These are phyloP conservation scores for Trichoderma hamatum DNA, from an alignment of 2,329 filamentous ascomycete genomes.

Conservation along the genomic window DNA sequence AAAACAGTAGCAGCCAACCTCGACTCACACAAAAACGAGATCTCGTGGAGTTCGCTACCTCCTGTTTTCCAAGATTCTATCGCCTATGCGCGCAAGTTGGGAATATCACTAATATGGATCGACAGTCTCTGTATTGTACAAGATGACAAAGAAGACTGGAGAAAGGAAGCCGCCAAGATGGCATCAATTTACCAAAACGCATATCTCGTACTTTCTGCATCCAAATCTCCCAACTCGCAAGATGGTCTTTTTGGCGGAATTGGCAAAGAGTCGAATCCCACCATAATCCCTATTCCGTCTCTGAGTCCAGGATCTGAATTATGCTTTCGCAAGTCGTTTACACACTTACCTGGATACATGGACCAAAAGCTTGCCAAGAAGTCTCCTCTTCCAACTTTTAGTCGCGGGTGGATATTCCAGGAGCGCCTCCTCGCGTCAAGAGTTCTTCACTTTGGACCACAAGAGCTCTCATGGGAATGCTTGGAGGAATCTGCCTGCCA, in stretches of 20 bases:
- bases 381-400: constrained; percentile 23
- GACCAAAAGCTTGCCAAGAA: constrained; percentile 15
- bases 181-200: constrained; percentile 28
- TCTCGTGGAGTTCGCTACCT: constrained; percentile 10
- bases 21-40: background rate
- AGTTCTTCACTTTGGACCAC: constrained; percentile 27
- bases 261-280: background rate
- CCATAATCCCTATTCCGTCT: background rate
- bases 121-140: constrained; percentile 31
- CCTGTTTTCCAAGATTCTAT: constrained; percentile 27
- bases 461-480: constrained; percentile 30
- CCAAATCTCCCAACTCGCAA: background rate
- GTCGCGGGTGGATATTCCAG: constrained; percentile 29
- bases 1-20: constrained; percentile 18
- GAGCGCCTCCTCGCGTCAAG: constrained; percentile 27
- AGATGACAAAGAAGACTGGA: constrained; percentile 25
- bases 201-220: constrained; percentile 26
- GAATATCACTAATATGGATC: constrained; percentile 29
- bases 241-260: constrained; percentile 23
- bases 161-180: constrained; percentile 28
- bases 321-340: constrained; percentile 25
- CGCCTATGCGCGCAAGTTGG: constrained; percentile 25
- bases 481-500: constrained; percentile 22
- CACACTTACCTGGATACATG: constrained; percentile 26
- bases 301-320: background rate